Percentiles rank a stretch among this genome's conserved stretches.
Evolutionary conservation across 257 asterid genomes (phyloP).

Genomic region (Mitragyna speciosa): DNA sequence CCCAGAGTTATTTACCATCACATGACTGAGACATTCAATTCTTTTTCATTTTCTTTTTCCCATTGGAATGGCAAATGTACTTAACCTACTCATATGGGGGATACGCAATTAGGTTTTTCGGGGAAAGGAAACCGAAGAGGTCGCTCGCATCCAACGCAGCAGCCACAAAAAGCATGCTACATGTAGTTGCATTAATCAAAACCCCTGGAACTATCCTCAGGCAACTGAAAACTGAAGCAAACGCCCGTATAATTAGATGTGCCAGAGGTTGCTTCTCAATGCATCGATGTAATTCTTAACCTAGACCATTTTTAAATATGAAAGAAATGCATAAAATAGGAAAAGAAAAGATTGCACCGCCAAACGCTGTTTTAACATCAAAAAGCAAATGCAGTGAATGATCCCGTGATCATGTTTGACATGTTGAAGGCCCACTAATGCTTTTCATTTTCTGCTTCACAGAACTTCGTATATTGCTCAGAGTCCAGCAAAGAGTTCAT

Average conservation of each 20-base stretch:
- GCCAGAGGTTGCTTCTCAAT: neutral
- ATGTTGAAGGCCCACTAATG: constrained; percentile 41
- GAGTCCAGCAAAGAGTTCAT: constrained; percentile 59
- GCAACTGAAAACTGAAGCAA: neutral
- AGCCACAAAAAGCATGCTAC: neutral
- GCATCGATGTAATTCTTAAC: neutral
- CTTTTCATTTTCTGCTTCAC: constrained; percentile 80
- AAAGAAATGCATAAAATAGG: neutral
- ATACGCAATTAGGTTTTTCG: too few relatives aligned
- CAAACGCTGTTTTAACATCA: neutral
- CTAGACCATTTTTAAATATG: neutral
- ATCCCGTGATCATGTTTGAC: neutral
- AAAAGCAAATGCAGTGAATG: neutral
- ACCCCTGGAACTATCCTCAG: neutral
- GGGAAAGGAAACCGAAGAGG: too few relatives aligned
- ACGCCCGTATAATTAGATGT: neutral
- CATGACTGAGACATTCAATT: neutral
- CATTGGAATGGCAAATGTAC: too few relatives aligned
- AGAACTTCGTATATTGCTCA: constrained; percentile 63
- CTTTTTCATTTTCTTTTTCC: too few relatives aligned
- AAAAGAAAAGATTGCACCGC: neutral
- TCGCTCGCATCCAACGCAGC: neutral
- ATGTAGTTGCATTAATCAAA: neutral
- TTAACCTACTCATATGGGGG: too few relatives aligned
- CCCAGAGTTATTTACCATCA: neutral